Evolutionary conservation across 352 stramenopile genomes (phyloP).

Genomic region (Phytophthora citrophthora): DNA sequence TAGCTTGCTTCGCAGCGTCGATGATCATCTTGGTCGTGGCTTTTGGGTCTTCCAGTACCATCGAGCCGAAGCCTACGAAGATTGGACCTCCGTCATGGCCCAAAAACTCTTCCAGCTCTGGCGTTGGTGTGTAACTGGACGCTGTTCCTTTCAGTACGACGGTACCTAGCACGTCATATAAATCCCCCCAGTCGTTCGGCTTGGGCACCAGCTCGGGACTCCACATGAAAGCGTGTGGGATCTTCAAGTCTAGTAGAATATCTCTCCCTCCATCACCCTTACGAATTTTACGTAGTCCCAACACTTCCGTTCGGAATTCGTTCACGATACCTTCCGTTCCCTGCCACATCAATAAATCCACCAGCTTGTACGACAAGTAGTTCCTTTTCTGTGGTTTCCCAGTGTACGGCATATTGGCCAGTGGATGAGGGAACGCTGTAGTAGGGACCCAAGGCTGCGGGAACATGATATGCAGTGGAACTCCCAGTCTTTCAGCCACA

Average conservation of each 20-base stretch:
- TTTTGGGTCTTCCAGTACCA: constrained; percentile 89
- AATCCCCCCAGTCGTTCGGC: constrained; percentile 60
- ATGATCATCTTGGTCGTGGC: constrained; percentile 47
- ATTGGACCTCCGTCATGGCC: constrained; percentile 67
- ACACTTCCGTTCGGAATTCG: constrained; percentile 51
- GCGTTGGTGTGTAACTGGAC: constrained; percentile 30
- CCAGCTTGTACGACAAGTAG: constrained; percentile 55
- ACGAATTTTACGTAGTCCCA: constrained; percentile 37
- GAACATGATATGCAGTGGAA: constrained; percentile 95
- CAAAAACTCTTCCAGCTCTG: constrained; percentile 41
- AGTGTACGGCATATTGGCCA: constrained; percentile 81
- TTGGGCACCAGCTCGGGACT: constrained; percentile 57
- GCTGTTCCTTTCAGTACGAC: constrained; percentile 44
- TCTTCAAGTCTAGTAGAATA: constrained; percentile 45
- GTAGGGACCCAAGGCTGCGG: constrained; percentile 90
- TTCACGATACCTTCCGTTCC: constrained; percentile 52
- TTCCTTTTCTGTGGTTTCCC: constrained; percentile 54
- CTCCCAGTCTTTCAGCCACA: constrained; percentile 89
- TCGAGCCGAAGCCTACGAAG: constrained; percentile 94
- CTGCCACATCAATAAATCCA: constrained; percentile 62
- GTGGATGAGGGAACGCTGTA: constrained; percentile 85
- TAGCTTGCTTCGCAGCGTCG: constrained; percentile 49
- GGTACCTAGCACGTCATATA: constrained; percentile 55
- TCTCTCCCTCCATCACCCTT: constrained; percentile 44
- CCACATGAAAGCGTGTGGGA: constrained; percentile 77